A percentile compares a stretch with the other conserved stretches of the same genome.
Conservation (phyloP, 2,329 filamentous ascomycete species). For the Botrytis medusae region DNA sequence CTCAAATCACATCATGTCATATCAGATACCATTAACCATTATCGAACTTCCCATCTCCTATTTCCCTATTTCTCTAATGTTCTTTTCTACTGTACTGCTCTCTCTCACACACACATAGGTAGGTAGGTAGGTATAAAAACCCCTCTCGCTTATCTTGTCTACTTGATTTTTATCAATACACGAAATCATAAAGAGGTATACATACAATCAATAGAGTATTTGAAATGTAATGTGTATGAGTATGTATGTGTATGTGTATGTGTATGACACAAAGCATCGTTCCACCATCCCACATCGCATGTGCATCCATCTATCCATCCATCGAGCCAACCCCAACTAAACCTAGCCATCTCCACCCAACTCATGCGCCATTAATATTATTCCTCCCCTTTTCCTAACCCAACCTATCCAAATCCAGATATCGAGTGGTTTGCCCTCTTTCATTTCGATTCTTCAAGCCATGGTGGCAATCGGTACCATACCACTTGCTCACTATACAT, state of each 20-base stretch:
- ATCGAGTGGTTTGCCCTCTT: neutral
- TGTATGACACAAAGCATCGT: neutral
- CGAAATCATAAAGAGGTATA: neutral
- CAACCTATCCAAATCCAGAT: constrained; percentile 6
- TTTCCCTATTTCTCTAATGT: neutral
- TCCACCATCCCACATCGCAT: neutral
- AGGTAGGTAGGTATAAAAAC: neutral
- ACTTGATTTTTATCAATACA: neutral
- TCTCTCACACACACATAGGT: neutral
- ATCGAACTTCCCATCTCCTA: too few species aligned
- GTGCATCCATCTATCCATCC: neutral
- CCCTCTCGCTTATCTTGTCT: neutral
- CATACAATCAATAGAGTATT: neutral
- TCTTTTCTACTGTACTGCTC: neutral
- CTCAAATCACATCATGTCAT: too few species aligned
- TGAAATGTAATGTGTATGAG: neutral
- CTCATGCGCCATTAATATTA: constrained; percentile 14
- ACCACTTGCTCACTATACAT: constrained; percentile 2
- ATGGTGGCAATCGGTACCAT: neutral
- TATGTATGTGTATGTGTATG: neutral
- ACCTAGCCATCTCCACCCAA: neutral
- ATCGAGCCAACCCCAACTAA: neutral
- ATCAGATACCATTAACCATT: too few species aligned
- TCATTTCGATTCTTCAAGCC: neutral
- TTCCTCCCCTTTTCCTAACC: constrained; percentile 5